phyloP scores from a whole-genome alignment of 2,329 filamentous ascomycete species.

The Drechmeria coniospora region DNA sequence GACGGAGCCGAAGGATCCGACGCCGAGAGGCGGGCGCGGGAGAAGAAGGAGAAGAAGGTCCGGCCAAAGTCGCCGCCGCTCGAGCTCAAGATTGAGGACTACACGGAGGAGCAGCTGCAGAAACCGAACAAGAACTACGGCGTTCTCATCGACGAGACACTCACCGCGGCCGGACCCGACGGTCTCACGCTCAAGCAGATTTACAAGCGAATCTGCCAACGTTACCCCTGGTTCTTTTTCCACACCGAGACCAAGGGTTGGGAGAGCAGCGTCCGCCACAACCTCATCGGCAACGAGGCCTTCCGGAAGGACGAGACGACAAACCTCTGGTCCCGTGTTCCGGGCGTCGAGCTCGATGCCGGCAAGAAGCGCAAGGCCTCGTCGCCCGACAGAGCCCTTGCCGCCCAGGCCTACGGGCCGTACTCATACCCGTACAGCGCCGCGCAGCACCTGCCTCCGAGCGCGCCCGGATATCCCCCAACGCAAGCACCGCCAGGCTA shows the following conservation, averaged over 20 bases:
- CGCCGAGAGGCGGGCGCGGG: slow-evolving; percentile 36
- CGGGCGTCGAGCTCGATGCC: slow-evolving; percentile 41
- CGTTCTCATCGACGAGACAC: slow-evolving; percentile 43
- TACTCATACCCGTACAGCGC: slow-evolving; percentile 20
- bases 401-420: slow-evolving; percentile 21
- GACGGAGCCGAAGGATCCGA: slow-evolving; percentile 40
- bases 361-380: slow-evolving; percentile 44
- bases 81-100: slow-evolving; percentile 37
- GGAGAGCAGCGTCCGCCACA: slow-evolving; percentile 50
- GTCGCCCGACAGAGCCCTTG: slow-evolving; percentile 32
- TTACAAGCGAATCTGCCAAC: slow-evolving; percentile 43
- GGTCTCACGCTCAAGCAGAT: slow-evolving; percentile 46
- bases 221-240: slow-evolving; percentile 45
- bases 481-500: slow-evolving; percentile 19
- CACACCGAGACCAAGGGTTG: slow-evolving; percentile 47
- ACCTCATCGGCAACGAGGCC: slow-evolving; percentile 45
- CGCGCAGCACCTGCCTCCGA: slow-evolving; percentile 18
- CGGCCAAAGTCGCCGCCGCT: slow-evolving; percentile 45
- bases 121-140: slow-evolving; percentile 50
- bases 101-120: slow-evolving; percentile 40
- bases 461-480: slow-evolving; percentile 16
- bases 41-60: slow-evolving; percentile 45
- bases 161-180: slow-evolving; percentile 35
- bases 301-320: slow-evolving; percentile 43
- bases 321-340: slow-evolving; percentile 41